These are phyloP conservation scores for Schoenoplectus tabernaemontani DNA, from an alignment of 202 grass and related monocot species.

Conservation along the genomic window DNA sequence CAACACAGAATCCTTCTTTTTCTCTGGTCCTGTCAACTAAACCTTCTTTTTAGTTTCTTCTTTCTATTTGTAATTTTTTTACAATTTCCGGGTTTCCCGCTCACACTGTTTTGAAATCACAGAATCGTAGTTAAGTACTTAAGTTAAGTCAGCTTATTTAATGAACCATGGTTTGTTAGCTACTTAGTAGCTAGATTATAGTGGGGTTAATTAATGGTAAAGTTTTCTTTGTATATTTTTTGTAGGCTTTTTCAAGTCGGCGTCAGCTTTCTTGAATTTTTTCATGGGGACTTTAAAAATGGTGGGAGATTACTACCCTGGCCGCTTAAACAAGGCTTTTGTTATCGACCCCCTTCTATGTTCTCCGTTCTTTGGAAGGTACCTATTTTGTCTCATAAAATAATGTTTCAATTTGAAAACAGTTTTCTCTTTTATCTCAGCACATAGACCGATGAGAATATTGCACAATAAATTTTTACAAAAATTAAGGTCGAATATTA, in stretches of 20 bases:
- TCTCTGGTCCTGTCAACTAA: background rate
- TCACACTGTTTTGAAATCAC: background rate
- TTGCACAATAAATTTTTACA: background rate
- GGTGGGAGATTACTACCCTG: slow-evolving; percentile 90
- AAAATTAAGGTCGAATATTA: background rate
- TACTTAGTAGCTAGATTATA: background rate
- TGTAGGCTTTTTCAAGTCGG: slow-evolving; percentile 95
- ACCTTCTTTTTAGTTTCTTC: slow-evolving; percentile 18
- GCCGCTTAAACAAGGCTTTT: slow-evolving; percentile 79
- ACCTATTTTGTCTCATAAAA: background rate
- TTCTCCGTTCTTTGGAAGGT: slow-evolving; percentile 99
- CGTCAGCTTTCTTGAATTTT: slow-evolving; percentile 80
- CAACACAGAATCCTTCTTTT: background rate
- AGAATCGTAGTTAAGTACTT: background rate
- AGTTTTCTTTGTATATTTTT: background rate
- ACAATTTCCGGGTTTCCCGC: slow-evolving; percentile 15
- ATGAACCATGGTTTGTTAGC: background rate
- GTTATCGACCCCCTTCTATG: slow-evolving; percentile 86
- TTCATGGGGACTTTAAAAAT: slow-evolving; percentile 89
- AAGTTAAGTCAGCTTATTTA: background rate
- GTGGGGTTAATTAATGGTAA: background rate
- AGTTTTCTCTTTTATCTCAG: background rate
- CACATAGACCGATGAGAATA: background rate
- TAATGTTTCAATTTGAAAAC: background rate
- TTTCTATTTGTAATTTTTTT: background rate